Conservation (phyloP, 495 filamentous ascomycete species). For the Umbilicaria muhlenbergii region DNA sequence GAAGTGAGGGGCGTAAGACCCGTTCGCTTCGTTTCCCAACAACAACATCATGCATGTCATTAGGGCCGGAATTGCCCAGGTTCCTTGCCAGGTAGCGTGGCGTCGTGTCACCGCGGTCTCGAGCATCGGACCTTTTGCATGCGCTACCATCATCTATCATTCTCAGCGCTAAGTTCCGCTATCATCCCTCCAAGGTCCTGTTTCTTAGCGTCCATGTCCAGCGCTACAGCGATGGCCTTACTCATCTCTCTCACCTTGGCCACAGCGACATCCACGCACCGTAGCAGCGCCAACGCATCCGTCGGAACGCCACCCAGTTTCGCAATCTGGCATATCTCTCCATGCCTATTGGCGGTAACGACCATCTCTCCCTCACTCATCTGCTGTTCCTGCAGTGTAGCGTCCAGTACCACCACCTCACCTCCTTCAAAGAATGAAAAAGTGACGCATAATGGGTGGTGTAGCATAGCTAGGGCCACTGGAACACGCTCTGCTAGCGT, state of each 20-base stretch:
- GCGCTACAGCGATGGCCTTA: slow-evolving; percentile 45
- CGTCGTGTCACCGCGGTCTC: no score
- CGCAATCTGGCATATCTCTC: slow-evolving; percentile 81
- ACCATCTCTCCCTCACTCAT: slow-evolving; percentile 70
- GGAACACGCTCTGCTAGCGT: slow-evolving; percentile 74
- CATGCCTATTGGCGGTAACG: slow-evolving; percentile 72
- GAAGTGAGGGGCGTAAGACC: no score
- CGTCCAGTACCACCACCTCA: slow-evolving; percentile 55
- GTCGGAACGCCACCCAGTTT: slow-evolving; percentile 74
- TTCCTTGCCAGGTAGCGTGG: no score
- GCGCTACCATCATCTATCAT: slow-evolving; percentile 33
- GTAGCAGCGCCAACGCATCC: slow-evolving; percentile 58
- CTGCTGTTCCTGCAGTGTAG: slow-evolving; percentile 72
- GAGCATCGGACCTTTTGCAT: no score
- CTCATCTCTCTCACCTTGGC: slow-evolving; percentile 69
- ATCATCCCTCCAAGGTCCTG: slow-evolving; percentile 62
- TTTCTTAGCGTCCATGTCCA: slow-evolving; percentile 61
- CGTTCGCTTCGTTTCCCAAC: no score
- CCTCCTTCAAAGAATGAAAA: slow-evolving; percentile 66
- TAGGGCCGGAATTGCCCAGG: no score
- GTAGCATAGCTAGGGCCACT: slow-evolving; percentile 73
- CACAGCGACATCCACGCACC: slow-evolving; percentile 51
- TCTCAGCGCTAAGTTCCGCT: slow-evolving; percentile 71
- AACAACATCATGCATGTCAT: no score
- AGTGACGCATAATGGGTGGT: slow-evolving; percentile 75